These are phyloP conservation scores for Gonapodya sp. DNA, from an alignment of 192 early-diverging fungal genomes.

Conservation along the genomic window DNA sequence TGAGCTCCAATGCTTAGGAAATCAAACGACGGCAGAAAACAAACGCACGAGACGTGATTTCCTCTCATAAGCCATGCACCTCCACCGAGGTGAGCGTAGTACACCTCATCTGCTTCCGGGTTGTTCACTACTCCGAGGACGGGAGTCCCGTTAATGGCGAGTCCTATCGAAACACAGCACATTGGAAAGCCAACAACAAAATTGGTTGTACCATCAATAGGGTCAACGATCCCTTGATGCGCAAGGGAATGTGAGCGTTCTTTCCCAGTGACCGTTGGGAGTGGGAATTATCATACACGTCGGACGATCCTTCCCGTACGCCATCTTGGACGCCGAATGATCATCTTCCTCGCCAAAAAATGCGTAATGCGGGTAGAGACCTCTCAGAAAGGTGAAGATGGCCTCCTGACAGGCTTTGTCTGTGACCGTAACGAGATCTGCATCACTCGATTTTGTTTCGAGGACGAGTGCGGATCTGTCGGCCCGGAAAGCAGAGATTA, in stretches of 20 bases:
- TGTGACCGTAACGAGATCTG: not conserved
- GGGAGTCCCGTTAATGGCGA: not conserved
- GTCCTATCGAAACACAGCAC: not conserved
- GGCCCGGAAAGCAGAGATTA: not conserved
- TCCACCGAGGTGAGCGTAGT: not conserved
- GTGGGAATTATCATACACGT: no score
- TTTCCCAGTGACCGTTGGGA: no score
- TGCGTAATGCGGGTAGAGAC: not conserved
- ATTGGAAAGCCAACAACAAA: not conserved
- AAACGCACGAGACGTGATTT: not conserved
- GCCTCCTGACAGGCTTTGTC: not conserved
- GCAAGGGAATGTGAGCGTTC: no score
- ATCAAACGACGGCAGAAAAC: not conserved
- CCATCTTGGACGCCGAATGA: not conserved
- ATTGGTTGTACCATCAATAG: conserved; percentile 6
- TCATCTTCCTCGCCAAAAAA: conserved; percentile 3
- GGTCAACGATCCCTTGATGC: not conserved
- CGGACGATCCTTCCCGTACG: not conserved
- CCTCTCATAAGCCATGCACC: conserved; percentile 3
- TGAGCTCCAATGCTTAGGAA: not conserved
- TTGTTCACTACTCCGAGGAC: not conserved
- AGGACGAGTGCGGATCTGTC: not conserved
- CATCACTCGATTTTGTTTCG: not conserved
- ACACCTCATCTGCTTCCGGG: not conserved
- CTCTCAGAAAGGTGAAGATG: not conserved